Evolutionary conservation across 2,329 filamentous ascomycete species (phyloP), one percentile per base, ranked within the genome.

Genomic region (Alternaria metachromatica): DNA sequence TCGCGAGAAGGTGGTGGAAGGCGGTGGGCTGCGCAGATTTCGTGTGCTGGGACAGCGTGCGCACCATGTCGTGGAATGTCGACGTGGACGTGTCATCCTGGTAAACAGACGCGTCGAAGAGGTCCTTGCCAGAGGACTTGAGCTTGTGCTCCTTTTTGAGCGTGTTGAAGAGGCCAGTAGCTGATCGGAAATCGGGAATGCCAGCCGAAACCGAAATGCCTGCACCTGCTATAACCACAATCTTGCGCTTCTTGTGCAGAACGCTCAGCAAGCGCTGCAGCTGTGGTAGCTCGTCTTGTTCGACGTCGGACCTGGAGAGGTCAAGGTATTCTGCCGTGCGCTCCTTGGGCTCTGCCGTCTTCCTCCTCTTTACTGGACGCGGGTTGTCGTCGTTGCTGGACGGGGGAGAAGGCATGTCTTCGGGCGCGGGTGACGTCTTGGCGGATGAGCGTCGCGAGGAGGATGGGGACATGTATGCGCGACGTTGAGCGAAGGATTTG

Each of bases 51-150:
- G 93, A 93, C 73, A 99, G 87, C 74, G 92, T 90, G 76, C 94
- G 91, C 71, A 99, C 93, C 95, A 99, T 98, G 77, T 92, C 90
- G 80, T 99, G 96, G 79, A 99, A 99, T 11, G 92, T 93, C 23
- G 92, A 90, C 1, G 95, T 98, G 12, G 94, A 92, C 21, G 88
- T 87, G 78, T 96, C 91, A 83, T 97, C 92, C 80, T 93, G 94
- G 84, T 99, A 99, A 58, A 99, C 96, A 8, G 95, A 97, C 56
- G 96, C 96, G 82, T 99, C 96, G 77, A 99, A 99, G 1, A 99
- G 87, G 70, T 97, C 90, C 81, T 98, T 97, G 56, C 96, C 96
- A 0, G 96, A 97, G 21, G 92, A 89, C 78, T 97, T 97, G 66
- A 97, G 85, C 71, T 96, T 96, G 81, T 97, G 93, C 76, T 97